A percentile compares a stretch with the other conserved stretches of the same genome.
Conservation (phyloP, 129 eudicot species). For the Escallonia rubra region DNA sequence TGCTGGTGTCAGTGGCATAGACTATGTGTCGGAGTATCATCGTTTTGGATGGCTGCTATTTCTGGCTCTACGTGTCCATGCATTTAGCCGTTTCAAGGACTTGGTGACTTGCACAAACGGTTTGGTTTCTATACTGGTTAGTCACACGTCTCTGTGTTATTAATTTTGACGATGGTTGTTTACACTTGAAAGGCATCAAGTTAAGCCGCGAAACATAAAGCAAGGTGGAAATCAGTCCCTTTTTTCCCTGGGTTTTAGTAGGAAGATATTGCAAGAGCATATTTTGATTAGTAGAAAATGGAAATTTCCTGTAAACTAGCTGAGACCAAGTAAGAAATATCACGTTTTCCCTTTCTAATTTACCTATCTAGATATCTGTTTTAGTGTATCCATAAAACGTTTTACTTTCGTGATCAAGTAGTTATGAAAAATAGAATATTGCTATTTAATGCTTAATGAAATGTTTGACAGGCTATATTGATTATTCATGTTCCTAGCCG, state of each 20-base stretch:
- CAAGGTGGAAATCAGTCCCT: no score
- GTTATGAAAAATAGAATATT: not conserved
- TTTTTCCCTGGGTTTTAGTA: no score
- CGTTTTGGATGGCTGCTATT: slow-evolving; percentile 97
- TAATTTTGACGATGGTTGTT: no score
- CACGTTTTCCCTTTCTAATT: no score
- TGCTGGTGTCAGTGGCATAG: slow-evolving; percentile 17
- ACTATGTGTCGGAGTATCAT: slow-evolving; percentile 43
- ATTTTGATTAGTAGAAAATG: no score
- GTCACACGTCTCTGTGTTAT: slow-evolving; percentile 19
- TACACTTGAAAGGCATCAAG: no score
- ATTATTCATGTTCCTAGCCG: slow-evolving; percentile 76
- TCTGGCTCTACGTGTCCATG: slow-evolving; percentile 81
- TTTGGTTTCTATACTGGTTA: slow-evolving; percentile 76
- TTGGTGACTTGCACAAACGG: slow-evolving; percentile 89
- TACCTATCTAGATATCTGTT: no score
- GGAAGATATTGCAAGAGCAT: no score
- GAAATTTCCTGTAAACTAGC: no score
- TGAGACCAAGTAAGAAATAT: no score
- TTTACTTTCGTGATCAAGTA: not conserved
- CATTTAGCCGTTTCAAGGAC: slow-evolving; percentile 79
- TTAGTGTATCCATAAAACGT: no score
- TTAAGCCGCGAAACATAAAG: no score
- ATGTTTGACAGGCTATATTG: slow-evolving; percentile 73
- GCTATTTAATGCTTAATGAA: slow-evolving; percentile 11